Evolutionary conservation across 2,329 filamentous ascomycete species (phyloP), one percentile per base, ranked within the genome.

Genomic region (Penicillium sclerotiorum): DNA sequence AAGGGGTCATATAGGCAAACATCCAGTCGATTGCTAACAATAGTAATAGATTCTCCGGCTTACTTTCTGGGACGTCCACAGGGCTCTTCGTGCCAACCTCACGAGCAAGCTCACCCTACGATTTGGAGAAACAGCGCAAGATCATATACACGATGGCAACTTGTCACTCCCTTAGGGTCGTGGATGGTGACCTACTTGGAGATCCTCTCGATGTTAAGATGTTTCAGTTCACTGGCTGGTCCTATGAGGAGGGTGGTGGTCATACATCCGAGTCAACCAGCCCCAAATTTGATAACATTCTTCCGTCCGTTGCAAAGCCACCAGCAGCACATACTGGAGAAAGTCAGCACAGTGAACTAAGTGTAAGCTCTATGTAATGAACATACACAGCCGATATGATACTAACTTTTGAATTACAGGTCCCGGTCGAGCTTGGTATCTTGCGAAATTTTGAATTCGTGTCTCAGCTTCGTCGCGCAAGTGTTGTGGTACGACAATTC

Each of bases 151-250:
- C 91, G 0, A 99, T 99, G 94, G 91, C 94, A 8, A 99, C 94
- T 1, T 99, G 94, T 50, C 94, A 99, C 69, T 95, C 93, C 0
- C 78, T 99, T 8, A 84, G 92, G 39, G 83, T 87, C 9, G 87
- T 99, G 13, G 92, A 97, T 54, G 87, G 84, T 40, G 91, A 96
- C 66, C 81, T 97, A 33, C 81, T 99, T 27, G 94, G 94, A 1
- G 94, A 99, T 64, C 94, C 95, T 4, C 78, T 99, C 1, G 94
- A 99, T 68, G 79, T 96, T 49, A 97, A 97, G 68, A 99, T 99
- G 94, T 99, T 99, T 67, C 87, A 96, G 57, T 99, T 96, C 60
- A 97, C 94, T 0, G 82, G 83, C 5, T 99, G 94, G 94, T 82
- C 84, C 3, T 99, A 90, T 60, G 89, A 96, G 67, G 94, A 99